phyloP scores from a whole-genome alignment of 2,329 filamentous ascomycete species.

The Cercospora zeina region DNA sequence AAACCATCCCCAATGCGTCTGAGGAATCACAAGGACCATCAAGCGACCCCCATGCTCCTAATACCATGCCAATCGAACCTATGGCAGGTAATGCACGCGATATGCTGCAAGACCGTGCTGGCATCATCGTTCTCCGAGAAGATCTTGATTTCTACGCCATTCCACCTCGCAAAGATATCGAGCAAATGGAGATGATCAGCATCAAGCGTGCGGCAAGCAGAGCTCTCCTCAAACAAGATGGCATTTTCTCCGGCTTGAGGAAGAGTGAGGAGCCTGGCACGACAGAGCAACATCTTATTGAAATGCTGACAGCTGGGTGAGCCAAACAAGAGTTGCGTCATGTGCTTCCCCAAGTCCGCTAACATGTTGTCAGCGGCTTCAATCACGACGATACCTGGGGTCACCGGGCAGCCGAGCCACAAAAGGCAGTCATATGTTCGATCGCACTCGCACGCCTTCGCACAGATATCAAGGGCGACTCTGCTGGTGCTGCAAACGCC shows the following conservation, averaged over 20 bases:
- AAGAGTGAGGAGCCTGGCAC: slow-evolving; percentile 95
- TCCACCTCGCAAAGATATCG: slow-evolving; percentile 79
- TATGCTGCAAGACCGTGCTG: slow-evolving; percentile 82
- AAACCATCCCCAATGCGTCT: slow-evolving; percentile 83
- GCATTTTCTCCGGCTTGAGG: slow-evolving; percentile 93
- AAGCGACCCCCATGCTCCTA: slow-evolving; percentile 55
- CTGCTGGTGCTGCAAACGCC: slow-evolving; percentile 69
- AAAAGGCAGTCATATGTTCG: slow-evolving; percentile 98
- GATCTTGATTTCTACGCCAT: slow-evolving; percentile 98
- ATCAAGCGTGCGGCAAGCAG: slow-evolving; percentile 89
- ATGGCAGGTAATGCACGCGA: slow-evolving; percentile 64
- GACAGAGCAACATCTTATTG: slow-evolving; percentile 96
- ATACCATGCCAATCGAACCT: slow-evolving; percentile 68
- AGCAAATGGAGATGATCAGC: slow-evolving; percentile 87
- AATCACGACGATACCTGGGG: slow-evolving; percentile 95
- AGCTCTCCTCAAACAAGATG: slow-evolving; percentile 82
- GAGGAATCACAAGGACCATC: slow-evolving; percentile 49
- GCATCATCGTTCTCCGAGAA: slow-evolving; percentile 94
- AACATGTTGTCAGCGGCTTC: slow-evolving; percentile 68
- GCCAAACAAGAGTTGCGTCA: slow-evolving; percentile 35
- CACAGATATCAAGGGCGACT: slow-evolving; percentile 72
- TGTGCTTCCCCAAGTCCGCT: background rate
- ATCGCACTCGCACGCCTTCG: slow-evolving; percentile 88
- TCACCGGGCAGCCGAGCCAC: slow-evolving; percentile 93
- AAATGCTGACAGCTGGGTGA: slow-evolving; percentile 98